Evolutionary conservation across 805 yeast genomes (phyloP), one percentile per base, ranked within the genome.

Genomic region (Suhomyces sp.): DNA sequence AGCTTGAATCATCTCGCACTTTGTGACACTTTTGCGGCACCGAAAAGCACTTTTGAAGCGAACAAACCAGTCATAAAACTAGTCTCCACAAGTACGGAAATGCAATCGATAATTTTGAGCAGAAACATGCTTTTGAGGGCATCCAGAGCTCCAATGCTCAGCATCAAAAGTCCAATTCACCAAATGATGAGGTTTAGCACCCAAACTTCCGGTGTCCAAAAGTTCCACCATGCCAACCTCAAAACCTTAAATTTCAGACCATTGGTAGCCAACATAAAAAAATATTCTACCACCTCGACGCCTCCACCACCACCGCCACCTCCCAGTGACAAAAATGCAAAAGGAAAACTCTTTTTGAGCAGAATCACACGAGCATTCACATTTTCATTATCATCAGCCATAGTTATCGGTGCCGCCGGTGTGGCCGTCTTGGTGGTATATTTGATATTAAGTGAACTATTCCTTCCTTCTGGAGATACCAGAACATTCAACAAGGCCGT

Each of bases 391-490:
- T 83, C 91, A 3, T 77, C 89, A 0, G 65, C 80, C 2, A 62
- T 87, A 27, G 89, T 88, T 0, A 59, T 86, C 8, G 89, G 87
- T 3, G 91, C 91, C 2, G 64, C 83, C 2, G 90, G 87, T 13
- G 73, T 87, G 7, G 83, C 93, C 0, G 84, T 44, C 67, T 85
- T 52, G 82, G 79, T 91, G 19, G 75, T 89, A 7, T 92, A 89
- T 66, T 77, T 89, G 55, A 81, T 91, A 20, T 79, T 87, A n/a
- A 77, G 86, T 9, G 97, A 92, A 65, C 71, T 92, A 29, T 83
- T 89, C 57, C 80, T 92, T 46, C 97, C 97, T 8, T 86, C 96
- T 1, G 96, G 96, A 21, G 97, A 92, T 64, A 92, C 96, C 0
- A 87, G 86, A 57, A 83, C 96, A 2, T 92, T 92, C 75, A 91